These are phyloP conservation scores for Hortaea werneckii DNA, from an alignment of 2,329 filamentous ascomycete species.

Conservation along the genomic window DNA sequence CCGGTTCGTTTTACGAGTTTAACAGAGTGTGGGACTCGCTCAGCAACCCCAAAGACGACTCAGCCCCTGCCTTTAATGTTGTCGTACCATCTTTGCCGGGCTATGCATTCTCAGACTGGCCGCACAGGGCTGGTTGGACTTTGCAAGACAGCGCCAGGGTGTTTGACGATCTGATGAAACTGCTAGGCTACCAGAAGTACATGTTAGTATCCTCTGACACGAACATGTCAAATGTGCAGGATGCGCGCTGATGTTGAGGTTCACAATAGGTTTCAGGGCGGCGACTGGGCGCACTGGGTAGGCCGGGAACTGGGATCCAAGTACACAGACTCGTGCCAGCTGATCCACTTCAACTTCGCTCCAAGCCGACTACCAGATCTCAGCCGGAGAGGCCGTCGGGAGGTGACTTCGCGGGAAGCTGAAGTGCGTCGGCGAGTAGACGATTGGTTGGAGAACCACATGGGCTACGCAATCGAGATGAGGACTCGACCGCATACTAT, in stretches of 20 bases:
- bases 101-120: conserved; percentile 37
- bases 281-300: conserved; percentile 34
- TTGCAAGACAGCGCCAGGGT: conserved; percentile 28
- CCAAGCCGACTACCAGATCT: conserved; percentile 27
- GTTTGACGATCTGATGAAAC: conserved; percentile 30
- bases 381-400: too few relatives aligned
- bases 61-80: conserved; percentile 41
- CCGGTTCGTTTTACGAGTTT: conserved; percentile 37
- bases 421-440: conserved; percentile 19
- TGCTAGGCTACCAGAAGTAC: conserved; percentile 31
- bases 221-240: too few relatives aligned
- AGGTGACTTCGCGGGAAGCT: conserved; percentile 27
- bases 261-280: conserved; percentile 30
- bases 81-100: conserved; percentile 50
- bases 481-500: conserved; percentile 35
- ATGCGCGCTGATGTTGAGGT: too few relatives aligned
- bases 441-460: conserved; percentile 30
- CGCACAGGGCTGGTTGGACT: conserved; percentile 25
- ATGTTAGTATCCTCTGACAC: too few relatives aligned
- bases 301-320: conserved; percentile 29
- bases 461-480: conserved; percentile 35
- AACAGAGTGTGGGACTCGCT: too few relatives aligned
- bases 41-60: conserved; percentile 16
- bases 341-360: conserved; percentile 34
- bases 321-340: conserved; percentile 27